These are phyloP conservation scores for Oryza glaberrima DNA, from an alignment of 176 grass and related monocot species.

Conservation along the genomic window DNA sequence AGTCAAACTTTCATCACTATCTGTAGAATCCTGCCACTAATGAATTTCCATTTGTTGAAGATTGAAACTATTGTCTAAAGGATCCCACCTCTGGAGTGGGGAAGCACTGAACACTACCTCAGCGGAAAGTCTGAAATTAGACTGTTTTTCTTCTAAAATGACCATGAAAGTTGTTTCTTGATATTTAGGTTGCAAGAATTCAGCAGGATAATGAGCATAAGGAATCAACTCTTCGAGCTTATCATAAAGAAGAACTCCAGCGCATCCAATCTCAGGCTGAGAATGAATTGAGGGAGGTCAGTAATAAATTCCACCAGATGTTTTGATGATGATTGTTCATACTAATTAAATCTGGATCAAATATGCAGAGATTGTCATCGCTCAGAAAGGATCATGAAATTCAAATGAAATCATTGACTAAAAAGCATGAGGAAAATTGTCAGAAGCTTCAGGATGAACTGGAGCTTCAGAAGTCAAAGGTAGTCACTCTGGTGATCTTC, in stretches of 20 bases:
- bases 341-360: constrained; percentile 33
- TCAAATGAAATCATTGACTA: constrained; percentile 74
- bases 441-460: constrained; percentile 82
- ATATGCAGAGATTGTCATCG: constrained; percentile 64
- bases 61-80: background rate
- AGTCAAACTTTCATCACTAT: background rate
- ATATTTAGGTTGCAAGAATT: constrained; percentile 77
- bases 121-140: constrained; percentile 19
- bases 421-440: constrained; percentile 80
- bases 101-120: constrained; percentile 5
- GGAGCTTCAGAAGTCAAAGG: constrained; percentile 96
- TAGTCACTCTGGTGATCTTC: constrained; percentile 34
- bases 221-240: constrained; percentile 64
- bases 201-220: constrained; percentile 76
- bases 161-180: constrained; percentile 35
- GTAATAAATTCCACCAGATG: constrained; percentile 39
- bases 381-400: constrained; percentile 87
- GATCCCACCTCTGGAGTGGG: background rate
- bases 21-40: constrained; percentile 10
- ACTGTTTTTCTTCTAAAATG: constrained; percentile 17
- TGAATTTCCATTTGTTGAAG: background rate
- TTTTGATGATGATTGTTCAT: constrained; percentile 27
- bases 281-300: constrained; percentile 93
- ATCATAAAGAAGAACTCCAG: constrained; percentile 90
- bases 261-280: constrained; percentile 70